Evolutionary conservation across 2,329 filamentous ascomycete species (phyloP), one percentile per base, ranked within the genome.

Genomic region (Ophiostoma angusticollis): DNA sequence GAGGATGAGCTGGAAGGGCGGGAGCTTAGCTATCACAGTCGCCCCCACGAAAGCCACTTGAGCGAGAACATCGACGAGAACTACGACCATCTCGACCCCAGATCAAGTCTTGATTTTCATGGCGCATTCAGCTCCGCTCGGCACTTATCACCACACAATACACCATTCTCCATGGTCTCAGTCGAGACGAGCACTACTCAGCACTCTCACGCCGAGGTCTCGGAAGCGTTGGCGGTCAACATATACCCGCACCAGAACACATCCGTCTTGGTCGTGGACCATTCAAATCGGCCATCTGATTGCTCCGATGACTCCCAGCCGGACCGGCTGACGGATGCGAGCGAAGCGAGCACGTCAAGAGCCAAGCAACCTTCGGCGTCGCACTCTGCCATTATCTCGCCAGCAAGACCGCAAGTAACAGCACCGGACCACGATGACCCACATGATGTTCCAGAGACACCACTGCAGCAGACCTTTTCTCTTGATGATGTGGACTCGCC

Each of bases 221-320:
- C 74, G 1, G 74, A 80, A 56, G 75, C 75, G 24, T 58, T 70
- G 51, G 72, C 71, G 28, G 65, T 80, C 40, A 74, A 65, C 44
- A 73, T 80, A 49, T 77, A 70, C 47, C 66, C 70, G 16, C 75
- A 80, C 46, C 73, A 79, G 49, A 79, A 78, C 47, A 75, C 68
- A 34, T 80, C 75, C 5, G 58, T 80, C 9, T 54, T 78, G 30
- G 65, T 79, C 56, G 69, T 79, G 22, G 60, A 76, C 46, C 68
- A 76, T 50, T 66, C 67, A 9, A 61, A 59, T 30, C 68, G 63
- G 50, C 65, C 64, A 18, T 68, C 65, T 0, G 66, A 69, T 40
- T 58, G 55, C 32, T 61, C 64, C 16, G 62, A 50, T 44, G 34
- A 51, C 25, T 47, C 45, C n/a, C 47, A 45, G 13, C 42, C 28